Conservation (phyloP, 352 stramenopile genomes). For the Phytopythium boreale region DNA sequence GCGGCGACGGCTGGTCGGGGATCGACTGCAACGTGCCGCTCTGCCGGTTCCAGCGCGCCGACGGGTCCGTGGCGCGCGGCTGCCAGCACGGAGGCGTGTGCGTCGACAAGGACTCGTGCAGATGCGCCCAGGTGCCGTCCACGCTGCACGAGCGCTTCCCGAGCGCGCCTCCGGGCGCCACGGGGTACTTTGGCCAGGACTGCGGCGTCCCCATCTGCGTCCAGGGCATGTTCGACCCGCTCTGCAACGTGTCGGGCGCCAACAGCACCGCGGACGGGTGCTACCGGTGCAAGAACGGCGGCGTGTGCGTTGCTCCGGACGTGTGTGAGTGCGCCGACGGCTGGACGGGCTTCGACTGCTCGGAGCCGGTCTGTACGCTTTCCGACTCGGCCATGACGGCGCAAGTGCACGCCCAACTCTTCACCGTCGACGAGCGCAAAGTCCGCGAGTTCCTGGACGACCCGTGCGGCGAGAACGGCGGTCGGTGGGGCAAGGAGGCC, state of each 20-base stretch:
- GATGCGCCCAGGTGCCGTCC: constrained; percentile 88
- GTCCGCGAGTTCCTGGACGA: constrained; percentile 92
- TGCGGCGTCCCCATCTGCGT: constrained; percentile 95
- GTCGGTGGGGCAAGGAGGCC: constrained; percentile 68
- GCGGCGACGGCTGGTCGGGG: constrained; percentile 88
- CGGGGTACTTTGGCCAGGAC: constrained; percentile 91
- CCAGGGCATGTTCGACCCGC: constrained; percentile 93
- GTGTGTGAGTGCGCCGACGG: constrained; percentile 89
- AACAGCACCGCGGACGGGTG: constrained; percentile 78
- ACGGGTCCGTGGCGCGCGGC: constrained; percentile 59
- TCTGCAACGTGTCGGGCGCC: constrained; percentile 50
- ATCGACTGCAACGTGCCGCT: constrained; percentile 95
- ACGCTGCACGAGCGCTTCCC: constrained; percentile 76
- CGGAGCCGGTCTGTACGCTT: constrained; percentile 87
- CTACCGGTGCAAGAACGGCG: constrained; percentile 93
- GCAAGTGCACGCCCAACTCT: constrained; percentile 82
- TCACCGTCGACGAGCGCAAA: constrained; percentile 94
- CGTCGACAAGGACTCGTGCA: constrained; percentile 89
- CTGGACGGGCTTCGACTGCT: constrained; percentile 95
- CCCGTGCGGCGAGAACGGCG: constrained; percentile 87
- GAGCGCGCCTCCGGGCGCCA: constrained; percentile 75
- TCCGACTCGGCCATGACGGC: constrained; percentile 23
- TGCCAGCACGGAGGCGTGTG: constrained; percentile 95
- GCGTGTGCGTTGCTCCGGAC: constrained; percentile 89
- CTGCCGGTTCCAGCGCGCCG: constrained; percentile 77